These are phyloP conservation scores for Triadica sebifera DNA, from an alignment of 345 rosid species.

Conservation along the genomic window DNA sequence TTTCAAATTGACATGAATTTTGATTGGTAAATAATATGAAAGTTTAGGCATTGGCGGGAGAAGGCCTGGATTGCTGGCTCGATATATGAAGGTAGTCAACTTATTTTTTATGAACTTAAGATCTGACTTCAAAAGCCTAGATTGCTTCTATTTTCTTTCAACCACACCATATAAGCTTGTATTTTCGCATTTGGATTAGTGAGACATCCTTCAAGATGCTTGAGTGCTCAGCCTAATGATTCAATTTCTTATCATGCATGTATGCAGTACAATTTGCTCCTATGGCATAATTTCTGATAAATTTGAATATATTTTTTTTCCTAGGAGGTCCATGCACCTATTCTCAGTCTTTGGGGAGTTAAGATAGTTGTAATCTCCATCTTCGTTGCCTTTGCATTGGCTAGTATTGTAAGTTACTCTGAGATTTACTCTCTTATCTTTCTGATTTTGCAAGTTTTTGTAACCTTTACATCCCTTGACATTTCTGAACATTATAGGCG, in stretches of 20 bases:
- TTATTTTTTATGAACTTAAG: constrained; percentile 1
- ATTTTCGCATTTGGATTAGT: constrained; percentile 1
- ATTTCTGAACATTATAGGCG: constrained; percentile 51
- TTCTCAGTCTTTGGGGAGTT: constrained; percentile 78
- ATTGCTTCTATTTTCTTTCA: not conserved
- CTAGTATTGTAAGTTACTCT: constrained; percentile 72
- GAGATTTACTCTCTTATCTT: constrained; percentile 1
- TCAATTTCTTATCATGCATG: not conserved
- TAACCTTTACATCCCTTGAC: constrained; percentile 8
- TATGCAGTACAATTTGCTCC: not conserved
- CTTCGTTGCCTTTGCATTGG: constrained; percentile 73
- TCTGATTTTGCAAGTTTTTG: not conserved
- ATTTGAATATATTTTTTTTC: constrained; percentile 18
- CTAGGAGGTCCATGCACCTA: constrained; percentile 85
- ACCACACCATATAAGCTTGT: not conserved
- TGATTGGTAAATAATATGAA: constrained; percentile 30
- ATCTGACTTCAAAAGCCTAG: not conserved
- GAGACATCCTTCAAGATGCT: not conserved
- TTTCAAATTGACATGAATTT: constrained; percentile 13
- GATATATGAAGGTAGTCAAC: constrained; percentile 82
- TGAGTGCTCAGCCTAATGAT: not conserved
- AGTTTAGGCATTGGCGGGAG: constrained; percentile 56
- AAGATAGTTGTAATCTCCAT: constrained; percentile 65
- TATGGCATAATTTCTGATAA: constrained; percentile 9
- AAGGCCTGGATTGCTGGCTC: constrained; percentile 72